phyloP scores from a whole-genome alignment of 2,329 filamentous ascomycete species.

The Fusarium nygamai region DNA sequence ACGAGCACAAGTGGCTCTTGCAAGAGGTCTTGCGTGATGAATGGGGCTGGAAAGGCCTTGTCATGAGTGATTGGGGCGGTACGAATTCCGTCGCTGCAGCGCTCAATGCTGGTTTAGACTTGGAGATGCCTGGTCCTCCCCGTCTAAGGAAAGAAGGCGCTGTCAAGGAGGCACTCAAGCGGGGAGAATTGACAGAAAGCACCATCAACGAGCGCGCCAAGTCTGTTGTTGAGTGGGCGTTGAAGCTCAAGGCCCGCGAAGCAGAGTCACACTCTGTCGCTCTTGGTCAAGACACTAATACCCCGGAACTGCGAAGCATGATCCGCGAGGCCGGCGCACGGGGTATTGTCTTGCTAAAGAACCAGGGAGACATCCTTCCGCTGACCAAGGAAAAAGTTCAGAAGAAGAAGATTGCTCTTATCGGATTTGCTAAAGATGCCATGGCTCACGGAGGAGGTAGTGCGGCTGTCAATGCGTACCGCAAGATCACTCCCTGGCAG shows the following conservation, averaged over 20 bases:
- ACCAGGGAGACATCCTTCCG: slow-evolving; percentile 65
- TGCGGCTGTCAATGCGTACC: slow-evolving; percentile 46
- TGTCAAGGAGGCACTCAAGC: slow-evolving; percentile 38
- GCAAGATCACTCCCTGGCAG: slow-evolving; percentile 46
- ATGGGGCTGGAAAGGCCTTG: slow-evolving; percentile 57
- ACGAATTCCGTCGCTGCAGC: slow-evolving; percentile 48
- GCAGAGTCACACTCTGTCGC: slow-evolving; percentile 3
- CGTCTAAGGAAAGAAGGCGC: slow-evolving; percentile 37
- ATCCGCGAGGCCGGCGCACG: slow-evolving; percentile 49
- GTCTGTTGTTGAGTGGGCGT: slow-evolving; percentile 46
- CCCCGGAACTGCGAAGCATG: slow-evolving; percentile 39
- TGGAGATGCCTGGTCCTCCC: slow-evolving; percentile 52
- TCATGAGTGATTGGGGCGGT: slow-evolving; percentile 60
- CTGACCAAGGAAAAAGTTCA: slow-evolving; percentile 45
- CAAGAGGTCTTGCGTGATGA: slow-evolving; percentile 53
- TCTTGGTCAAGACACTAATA: slow-evolving; percentile 17
- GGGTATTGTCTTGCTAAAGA: slow-evolving; percentile 72
- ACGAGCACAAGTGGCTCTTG: slow-evolving; percentile 52
- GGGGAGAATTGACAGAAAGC: slow-evolving; percentile 31
- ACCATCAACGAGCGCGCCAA: slow-evolving; percentile 44
- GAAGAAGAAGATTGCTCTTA: slow-evolving; percentile 43
- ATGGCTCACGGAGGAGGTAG: slow-evolving; percentile 47
- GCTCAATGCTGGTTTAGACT: slow-evolving; percentile 44
- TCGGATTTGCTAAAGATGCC: slow-evolving; percentile 47
- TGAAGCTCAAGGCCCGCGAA: slow-evolving; percentile 37